phyloP scores from a whole-genome alignment of 2,329 filamentous ascomycete species.

The Neonectria sp. region DNA sequence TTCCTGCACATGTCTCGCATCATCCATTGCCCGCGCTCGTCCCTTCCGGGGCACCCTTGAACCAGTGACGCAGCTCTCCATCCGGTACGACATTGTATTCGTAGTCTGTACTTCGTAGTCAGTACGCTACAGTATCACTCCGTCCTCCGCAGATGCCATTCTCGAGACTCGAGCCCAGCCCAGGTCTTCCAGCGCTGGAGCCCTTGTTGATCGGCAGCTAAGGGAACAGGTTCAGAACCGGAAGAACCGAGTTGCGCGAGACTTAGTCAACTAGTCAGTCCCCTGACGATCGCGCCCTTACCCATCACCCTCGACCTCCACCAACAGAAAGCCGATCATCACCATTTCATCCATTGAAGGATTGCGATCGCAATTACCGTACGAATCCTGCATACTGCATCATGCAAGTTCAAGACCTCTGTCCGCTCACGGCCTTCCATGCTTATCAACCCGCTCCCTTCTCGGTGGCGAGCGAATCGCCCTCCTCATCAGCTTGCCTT shows the following conservation, averaged over 20 bases:
- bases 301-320: background rate
- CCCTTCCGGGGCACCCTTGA: constrained; percentile 26
- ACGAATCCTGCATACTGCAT: background rate
- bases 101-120: no score
- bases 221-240: background rate
- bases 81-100: constrained; percentile 4
- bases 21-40: constrained; percentile 34
- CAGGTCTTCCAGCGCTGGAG: background rate
- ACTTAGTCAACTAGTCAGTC: background rate
- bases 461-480: background rate
- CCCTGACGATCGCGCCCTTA: constrained; percentile 12
- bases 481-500: constrained; percentile 2
- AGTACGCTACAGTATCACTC: no score
- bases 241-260: background rate
- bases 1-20: constrained; percentile 44
- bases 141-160: no score
- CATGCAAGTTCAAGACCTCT: background rate
- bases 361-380: background rate
- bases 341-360: background rate
- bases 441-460: background rate
- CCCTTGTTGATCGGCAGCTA: constrained; percentile 1
- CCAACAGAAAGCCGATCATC: background rate
- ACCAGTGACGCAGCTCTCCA: constrained; percentile 9
- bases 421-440: background rate
- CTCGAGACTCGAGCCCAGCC: no score